phyloP scores from a whole-genome alignment of 306 rosid genomes.

The Acacia crassicarpa region DNA sequence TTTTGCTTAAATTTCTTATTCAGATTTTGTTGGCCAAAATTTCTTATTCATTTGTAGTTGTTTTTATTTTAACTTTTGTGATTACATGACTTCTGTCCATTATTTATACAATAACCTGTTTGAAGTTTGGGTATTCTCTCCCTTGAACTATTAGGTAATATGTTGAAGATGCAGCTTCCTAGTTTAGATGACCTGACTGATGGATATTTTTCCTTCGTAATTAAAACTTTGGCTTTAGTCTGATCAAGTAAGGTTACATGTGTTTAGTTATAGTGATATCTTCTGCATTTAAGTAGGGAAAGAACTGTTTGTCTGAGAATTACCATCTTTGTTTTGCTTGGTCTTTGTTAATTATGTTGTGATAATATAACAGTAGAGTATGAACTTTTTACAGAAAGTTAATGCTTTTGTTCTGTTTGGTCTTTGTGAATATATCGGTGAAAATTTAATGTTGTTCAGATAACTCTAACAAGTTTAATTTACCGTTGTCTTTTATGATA shows the following conservation, averaged over 20 bases:
- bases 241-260: not conserved
- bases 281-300: not conserved
- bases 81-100: not conserved
- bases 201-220: not conserved
- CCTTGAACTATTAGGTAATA: not conserved
- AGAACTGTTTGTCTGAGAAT: not conserved
- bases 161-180: constrained; percentile 15
- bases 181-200: not conserved
- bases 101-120: not conserved
- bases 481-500: constrained; percentile 36
- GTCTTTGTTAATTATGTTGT: not conserved
- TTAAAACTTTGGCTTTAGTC: not conserved
- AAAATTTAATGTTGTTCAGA: not conserved
- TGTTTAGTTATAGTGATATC: not conserved
- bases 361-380: not conserved
- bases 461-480: constrained; percentile 15
- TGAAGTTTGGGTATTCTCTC: not conserved
- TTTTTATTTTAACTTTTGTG: not conserved
- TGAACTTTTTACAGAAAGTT: not conserved
- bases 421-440: not conserved
- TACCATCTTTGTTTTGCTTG: constrained; percentile 8
- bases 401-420: not conserved
- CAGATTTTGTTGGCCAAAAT: not conserved
- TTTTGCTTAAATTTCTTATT: constrained; percentile 12
- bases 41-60: constrained; percentile 13